Conservation (phyloP, 257 asterid genomes). For the Capsicum baccatum region DNA sequence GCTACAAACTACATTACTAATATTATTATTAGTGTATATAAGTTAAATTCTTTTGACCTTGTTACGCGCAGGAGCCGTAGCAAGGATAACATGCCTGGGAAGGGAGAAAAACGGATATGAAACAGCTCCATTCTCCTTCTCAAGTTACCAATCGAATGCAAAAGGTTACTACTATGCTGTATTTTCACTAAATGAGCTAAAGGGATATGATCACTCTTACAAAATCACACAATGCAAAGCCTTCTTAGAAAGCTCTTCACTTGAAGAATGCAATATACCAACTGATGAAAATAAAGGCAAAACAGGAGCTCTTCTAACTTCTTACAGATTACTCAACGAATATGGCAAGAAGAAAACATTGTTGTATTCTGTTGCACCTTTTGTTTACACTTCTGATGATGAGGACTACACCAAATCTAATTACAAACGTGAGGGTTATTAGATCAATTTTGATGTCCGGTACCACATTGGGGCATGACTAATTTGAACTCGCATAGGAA, state of each 20-base stretch:
- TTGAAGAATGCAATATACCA: conserved; percentile 41
- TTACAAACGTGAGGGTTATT: neutral
- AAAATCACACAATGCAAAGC: conserved; percentile 53
- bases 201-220: conserved; percentile 35
- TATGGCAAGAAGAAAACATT: conserved; percentile 34
- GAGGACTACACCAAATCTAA: neutral
- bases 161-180: conserved; percentile 63
- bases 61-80: conserved; percentile 45
- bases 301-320: conserved; percentile 45
- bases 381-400: conserved; percentile 32
- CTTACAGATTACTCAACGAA: conserved; percentile 40
- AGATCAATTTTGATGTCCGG: neutral
- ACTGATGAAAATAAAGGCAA: conserved; percentile 42
- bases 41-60: neutral
- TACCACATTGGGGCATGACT: no score
- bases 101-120: conserved; percentile 55
- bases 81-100: conserved; percentile 61
- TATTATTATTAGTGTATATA: neutral
- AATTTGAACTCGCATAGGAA: no score
- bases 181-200: conserved; percentile 40
- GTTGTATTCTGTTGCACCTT: conserved; percentile 55
- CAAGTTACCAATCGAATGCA: conserved; percentile 50
- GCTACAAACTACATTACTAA: neutral
- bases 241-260: conserved; percentile 56
- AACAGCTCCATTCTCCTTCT: conserved; percentile 57